Evolutionary conservation across 352 stramenopile genomes (phyloP), one percentile per base, ranked within the genome.

Genomic region (Globisporangium spinosum): DNA sequence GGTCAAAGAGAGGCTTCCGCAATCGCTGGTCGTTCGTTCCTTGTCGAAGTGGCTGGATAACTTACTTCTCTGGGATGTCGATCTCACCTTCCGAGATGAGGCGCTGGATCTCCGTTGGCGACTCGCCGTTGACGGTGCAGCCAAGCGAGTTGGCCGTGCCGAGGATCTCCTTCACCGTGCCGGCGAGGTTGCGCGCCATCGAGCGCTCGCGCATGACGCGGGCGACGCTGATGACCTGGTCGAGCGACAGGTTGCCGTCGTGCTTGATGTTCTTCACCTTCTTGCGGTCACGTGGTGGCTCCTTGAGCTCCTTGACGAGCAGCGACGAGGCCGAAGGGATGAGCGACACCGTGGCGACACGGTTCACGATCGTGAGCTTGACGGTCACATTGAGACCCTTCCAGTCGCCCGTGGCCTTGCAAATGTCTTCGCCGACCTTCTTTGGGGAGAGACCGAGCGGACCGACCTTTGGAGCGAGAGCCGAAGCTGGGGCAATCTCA

Each of bases 391-490:
- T 99, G 58, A 99, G 87, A 75, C 98, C 98, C 86, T 99, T 99
- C 98, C 98, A 99, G 87, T 99, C 98, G 78, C 91, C 73, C 67
- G 98, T 99, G 71, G 97, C 97, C 90, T 99, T 99, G 89, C 98
- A 98, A 78, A 99, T 99, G 89, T 99, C 98, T 82, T 99, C 98
- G 76, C 98, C 98, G 70, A 99, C 97, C 86, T 99, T 99, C 94
- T 99, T 99, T 70, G 98, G 98, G 64, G 97, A 99, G n/a, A 99
- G 89, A 97, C 98, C 98, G 66, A 99, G 96, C 69, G 98, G 98
- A 94, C 98, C 98, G 76, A 99, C 97, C 91, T 99, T 99, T 74
- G 98, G 98, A 64, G 98, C 98, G 69, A 99, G 94, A 65, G 97
- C 94, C 74, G 98, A 99, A 80, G 98, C 97, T 75, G 97, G 93